phyloP scores from a whole-genome alignment of 768 basidiomycete species.

The Agrocybe praecox region DNA sequence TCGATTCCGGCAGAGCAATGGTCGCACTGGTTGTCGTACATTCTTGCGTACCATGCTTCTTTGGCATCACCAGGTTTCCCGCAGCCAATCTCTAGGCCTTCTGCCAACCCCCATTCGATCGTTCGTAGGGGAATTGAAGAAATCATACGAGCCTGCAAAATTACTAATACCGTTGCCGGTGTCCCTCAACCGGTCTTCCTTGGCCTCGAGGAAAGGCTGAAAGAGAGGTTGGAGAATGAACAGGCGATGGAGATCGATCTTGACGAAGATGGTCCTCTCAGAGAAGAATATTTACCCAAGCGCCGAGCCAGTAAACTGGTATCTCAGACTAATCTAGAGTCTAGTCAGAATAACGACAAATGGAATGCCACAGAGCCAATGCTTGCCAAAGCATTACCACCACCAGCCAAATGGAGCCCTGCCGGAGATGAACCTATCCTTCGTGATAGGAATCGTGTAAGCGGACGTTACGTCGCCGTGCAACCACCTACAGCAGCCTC shows the following conservation, averaged over 20 bases:
- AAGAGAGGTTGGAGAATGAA: conserved; percentile 51
- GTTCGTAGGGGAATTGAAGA: conserved; percentile 73
- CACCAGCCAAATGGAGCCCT: conserved; percentile 83
- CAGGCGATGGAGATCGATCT: conserved; percentile 63
- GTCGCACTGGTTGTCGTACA: conserved; percentile 71
- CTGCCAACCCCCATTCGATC: conserved; percentile 67
- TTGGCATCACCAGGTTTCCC: conserved; percentile 59
- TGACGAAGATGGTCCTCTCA: conserved; percentile 80
- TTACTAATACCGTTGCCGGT: conserved; percentile 26
- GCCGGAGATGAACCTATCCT: conserved; percentile 76
- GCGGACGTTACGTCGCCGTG: conserved; percentile 66
- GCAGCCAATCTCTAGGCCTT: conserved; percentile 81
- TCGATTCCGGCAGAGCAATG: conserved; percentile 66
- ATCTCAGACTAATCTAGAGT: conserved; percentile 11
- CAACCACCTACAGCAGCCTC: conserved; percentile 49
- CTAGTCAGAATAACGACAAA: conserved; percentile 16
- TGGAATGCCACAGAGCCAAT: conserved; percentile 19
- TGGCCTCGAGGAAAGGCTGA: conserved; percentile 66
- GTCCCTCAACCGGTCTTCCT: conserved; percentile 71
- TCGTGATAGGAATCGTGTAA: conserved; percentile 51
- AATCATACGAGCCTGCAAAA: conserved; percentile 54
- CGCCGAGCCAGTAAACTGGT: conserved; percentile 50
- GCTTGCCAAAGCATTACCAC: conserved; percentile 50
- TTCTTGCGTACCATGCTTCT: conserved; percentile 67
- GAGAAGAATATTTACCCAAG: conserved; percentile 79